Evolutionary conservation across 495 filamentous ascomycete genomes (phyloP).

Genomic region (Penicillium cataractarum): DNA sequence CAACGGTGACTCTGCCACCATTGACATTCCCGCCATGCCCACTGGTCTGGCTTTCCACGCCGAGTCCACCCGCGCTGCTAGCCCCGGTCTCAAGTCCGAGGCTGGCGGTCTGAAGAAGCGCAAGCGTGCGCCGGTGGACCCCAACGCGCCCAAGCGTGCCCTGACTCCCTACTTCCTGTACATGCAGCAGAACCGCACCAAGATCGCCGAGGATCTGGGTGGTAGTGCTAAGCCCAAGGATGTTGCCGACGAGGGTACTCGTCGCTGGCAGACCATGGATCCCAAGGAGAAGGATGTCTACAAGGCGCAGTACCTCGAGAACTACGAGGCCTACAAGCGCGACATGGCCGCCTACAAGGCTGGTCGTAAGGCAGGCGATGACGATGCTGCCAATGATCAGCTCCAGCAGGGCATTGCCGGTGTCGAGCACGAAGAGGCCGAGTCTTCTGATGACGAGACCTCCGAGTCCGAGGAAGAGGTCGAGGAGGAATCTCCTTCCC

Average conservation of each 20-base stretch:
- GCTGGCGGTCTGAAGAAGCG: slow-evolving; percentile 77
- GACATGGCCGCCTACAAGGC: slow-evolving; percentile 75
- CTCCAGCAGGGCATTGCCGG: slow-evolving; percentile 60
- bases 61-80: slow-evolving; percentile 43
- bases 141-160: slow-evolving; percentile 91
- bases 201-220: slow-evolving; percentile 77
- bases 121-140: slow-evolving; percentile 81
- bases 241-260: slow-evolving; percentile 78
- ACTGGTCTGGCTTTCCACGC: slow-evolving; percentile 51
- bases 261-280: slow-evolving; percentile 77
- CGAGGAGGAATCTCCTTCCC: slow-evolving; percentile 48
- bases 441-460: slow-evolving; percentile 38
- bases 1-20: slow-evolving; percentile 56
- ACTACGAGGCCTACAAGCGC: slow-evolving; percentile 70
- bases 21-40: slow-evolving; percentile 55
- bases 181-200: slow-evolving; percentile 77
- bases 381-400: slow-evolving; percentile 57
- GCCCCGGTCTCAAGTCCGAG: slow-evolving; percentile 46
- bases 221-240: slow-evolving; percentile 71
- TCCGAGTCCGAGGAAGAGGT: slow-evolving; percentile 41
- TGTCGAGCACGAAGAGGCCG: slow-evolving; percentile 39
- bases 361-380: slow-evolving; percentile 40
- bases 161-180: slow-evolving; percentile 94
- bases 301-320: slow-evolving; percentile 75
- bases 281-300: slow-evolving; percentile 73